phyloP scores from a whole-genome alignment of 495 filamentous ascomycete species.

The Bathelium albidoporum region DNA sequence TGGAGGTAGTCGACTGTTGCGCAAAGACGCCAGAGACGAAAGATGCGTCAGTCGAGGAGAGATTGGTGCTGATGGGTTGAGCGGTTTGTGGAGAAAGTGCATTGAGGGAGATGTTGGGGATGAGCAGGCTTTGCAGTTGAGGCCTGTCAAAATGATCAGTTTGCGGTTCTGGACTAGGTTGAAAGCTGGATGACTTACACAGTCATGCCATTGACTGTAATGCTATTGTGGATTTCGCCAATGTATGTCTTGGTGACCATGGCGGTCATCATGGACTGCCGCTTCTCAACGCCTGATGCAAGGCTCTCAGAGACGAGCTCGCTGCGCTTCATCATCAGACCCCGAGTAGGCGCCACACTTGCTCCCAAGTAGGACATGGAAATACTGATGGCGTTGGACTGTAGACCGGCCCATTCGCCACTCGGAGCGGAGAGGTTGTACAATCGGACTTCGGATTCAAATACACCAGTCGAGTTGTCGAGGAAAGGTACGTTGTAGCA shows the following conservation, averaged over 20 bases:
- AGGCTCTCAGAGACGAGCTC: conserved; percentile 2
- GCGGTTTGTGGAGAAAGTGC: conserved; percentile 35
- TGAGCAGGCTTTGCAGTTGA: conserved; percentile 48
- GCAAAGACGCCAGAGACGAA: conserved; percentile 63
- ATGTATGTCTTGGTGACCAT: conserved; percentile 14
- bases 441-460: conserved; percentile 60
- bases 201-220: conserved; percentile 23
- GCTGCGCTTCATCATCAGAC: conserved; percentile 15
- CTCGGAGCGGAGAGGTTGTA: conserved; percentile 50
- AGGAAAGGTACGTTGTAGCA: conserved; percentile 66
- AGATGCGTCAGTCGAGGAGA: conserved; percentile 54
- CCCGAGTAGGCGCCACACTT: conserved; percentile 32
- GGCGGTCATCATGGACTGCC: not conserved
- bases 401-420: conserved; percentile 48
- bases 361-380: conserved; percentile 51
- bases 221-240: conserved; percentile 23
- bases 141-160: conserved; percentile 18
- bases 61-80: conserved; percentile 43
- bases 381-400: conserved; percentile 45
- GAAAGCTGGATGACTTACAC: conserved; percentile 14
- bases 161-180: not conserved
- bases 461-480: conserved; percentile 51
- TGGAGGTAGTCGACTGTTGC: conserved; percentile 31
- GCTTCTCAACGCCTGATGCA: not conserved
- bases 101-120: conserved; percentile 51